phyloP scores from a whole-genome alignment of 305 asterid genomes.

The Fraxinus nigra region DNA sequence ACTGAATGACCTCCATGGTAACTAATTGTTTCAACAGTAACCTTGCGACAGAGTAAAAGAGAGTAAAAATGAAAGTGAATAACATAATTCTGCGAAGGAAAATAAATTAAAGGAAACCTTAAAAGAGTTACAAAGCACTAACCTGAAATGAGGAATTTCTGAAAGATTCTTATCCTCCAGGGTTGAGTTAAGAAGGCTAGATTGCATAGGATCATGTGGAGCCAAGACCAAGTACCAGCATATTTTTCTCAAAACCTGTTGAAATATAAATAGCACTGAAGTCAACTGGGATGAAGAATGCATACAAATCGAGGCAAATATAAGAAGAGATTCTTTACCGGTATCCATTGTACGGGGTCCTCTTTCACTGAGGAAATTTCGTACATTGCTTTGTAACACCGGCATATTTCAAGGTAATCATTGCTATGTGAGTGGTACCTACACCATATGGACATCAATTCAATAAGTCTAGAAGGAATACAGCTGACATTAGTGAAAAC shows the following conservation, averaged over 20 bases:
- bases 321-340: constrained; percentile 40
- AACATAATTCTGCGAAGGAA: neutral
- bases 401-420: constrained; percentile 20
- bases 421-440: constrained; percentile 82
- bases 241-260: constrained; percentile 59
- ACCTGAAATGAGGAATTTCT: constrained; percentile 57
- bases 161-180: constrained; percentile 61
- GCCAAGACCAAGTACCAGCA: constrained; percentile 68
- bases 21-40: constrained; percentile 70
- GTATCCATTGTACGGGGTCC: constrained; percentile 49
- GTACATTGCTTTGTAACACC: constrained; percentile 81
- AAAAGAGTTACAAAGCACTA: neutral
- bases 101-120: constrained; percentile 5
- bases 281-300: neutral
- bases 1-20: constrained; percentile 86
- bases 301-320: neutral
- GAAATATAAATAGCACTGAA: neutral
- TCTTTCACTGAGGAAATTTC: constrained; percentile 87
- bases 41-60: constrained; percentile 35
- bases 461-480: constrained; percentile 1
- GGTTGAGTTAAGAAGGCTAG: constrained; percentile 63
- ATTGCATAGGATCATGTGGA: constrained; percentile 72
- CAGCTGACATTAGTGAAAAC: neutral
- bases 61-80: neutral
- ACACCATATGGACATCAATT: constrained; percentile 23